Base-by-base conservation (phyloP, 352 stramenopile genomes). In the Pseudoperonospora humuli region DNA sequence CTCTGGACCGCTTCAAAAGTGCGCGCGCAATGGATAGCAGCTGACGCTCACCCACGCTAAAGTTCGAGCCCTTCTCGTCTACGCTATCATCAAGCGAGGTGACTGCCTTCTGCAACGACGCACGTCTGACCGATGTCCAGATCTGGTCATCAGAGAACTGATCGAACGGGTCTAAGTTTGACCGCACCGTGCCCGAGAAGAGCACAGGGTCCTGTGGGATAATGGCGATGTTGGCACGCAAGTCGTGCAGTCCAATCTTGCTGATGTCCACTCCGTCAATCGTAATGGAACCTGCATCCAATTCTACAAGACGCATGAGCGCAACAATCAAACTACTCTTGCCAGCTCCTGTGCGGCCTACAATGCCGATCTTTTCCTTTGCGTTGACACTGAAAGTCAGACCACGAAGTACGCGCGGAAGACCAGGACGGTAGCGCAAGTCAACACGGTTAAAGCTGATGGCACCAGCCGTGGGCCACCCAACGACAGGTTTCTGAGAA, bases 21-120 rank as follows among this genome's bases (percentile, higher is more conserved):
- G 93, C 95, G 31, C 95, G 75, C 5, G 89, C 93, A 50, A 99
- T 97, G 34, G 91, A 98, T 5, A 98, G 44, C 15, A 98, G 63
- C 52, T 98, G 95, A 3, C 93, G 64, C 52, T 98, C 84, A 9
- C 95, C 95, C 39, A 98, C 88, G 27, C 77, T 96, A 35, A 98
- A 88, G 66, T 98, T 98, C 25, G 89, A 83, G 7, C 95, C 95
- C 29, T 83, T 81, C 54, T 98, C 92, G 0, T 81, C 61, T 8
- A 98, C 81, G 20, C 76, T 44, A 33, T 91, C 78, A 46, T 96
- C 82, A n/a, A 98, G 70, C 4, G n/a, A 98, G 58, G 57, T 98
- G 87, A n/a, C 90, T 54, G 45, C 38, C 13, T 54, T 46, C 17
- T 40, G 38, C 38, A 54, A 21, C 27, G 37, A 54, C 13, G 45